Evolutionary conservation across 768 basidiomycete species (phyloP), one percentile per base, ranked within the genome.

Genomic region (Amanita jacksonii): DNA sequence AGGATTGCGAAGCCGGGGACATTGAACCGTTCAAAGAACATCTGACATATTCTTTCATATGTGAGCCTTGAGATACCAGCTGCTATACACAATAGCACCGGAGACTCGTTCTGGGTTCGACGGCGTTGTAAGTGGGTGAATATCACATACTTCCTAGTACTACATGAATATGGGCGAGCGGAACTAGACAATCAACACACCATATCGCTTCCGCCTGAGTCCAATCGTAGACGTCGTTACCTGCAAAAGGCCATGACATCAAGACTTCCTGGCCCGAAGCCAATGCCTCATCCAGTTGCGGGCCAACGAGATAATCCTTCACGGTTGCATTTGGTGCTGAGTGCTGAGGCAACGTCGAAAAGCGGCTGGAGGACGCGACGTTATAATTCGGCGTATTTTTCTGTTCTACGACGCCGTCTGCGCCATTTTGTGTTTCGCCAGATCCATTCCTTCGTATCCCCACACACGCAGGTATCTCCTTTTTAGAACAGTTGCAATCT

Each of bases 21-120:
- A 56, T 92, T 91, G 74, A 93, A 87, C 19, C 86, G 82, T 57
- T 94, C 91, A 54, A 96, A 96, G 63, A 93, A 88, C 30, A 87
- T 71, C 55, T 85, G 88, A 53, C 81, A 84, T 53, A 84, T 73
- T 34, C 72, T 72, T 57, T 92, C 86, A 59, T 83, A 75, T 7
- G 76, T 70, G 28, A 67, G 64, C 41, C 84, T 74, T 19, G 85
- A 74, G 16, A 87, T 73, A 23, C 77, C 75, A 0, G 81, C 62
- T 4, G 72, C 64, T 43, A 93, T 68, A 30, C 82, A 79, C 46
- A 93, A 71, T 24, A 92, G 70, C 43, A 89, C 76, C 1, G 89
- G 87, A 13, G 86, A 91, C 57, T 92, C 88, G 57, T 92, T 91
- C 53, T 88, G 87, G 5, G 76, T 76, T 44, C 91, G 83, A 41